Evolutionary conservation across 345 rosid species (phyloP), one percentile per base, ranked within the genome.

Genomic region (Leavenworthia alabamica): DNA sequence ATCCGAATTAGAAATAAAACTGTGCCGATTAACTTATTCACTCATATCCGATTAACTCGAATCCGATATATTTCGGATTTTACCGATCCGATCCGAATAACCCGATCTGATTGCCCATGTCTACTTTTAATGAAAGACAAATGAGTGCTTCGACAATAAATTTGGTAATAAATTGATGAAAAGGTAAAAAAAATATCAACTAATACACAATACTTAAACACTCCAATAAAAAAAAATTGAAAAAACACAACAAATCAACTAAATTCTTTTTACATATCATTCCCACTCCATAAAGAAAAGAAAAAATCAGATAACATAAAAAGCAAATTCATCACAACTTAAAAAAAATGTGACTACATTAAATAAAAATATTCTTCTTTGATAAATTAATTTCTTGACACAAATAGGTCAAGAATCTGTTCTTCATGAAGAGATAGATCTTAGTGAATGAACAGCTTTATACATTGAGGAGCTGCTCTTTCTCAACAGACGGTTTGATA

Each of bases 301-400:
- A 57, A 47, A 39, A 53, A 71, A 56, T 48, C 70, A 64, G 62
- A 64, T 56, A 56, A 56, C 70, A 56, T 19, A 44, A 62, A 46
- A 54, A 62, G 49, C 64, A 63, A 56, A 56, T 70, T 62, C 74
- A 71, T 71, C 75, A 71, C 75, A 71, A 35, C 73, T 56, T 35
- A 28, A 41, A 60, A 59, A 42, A 60, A 69, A 64, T 45, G 55
- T 49, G 55, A 67, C 28, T 41, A 43, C 49, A 71, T 71, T 17
- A 71, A 64, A 56, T 40, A 71, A 56, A 24, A 47, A 24, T 6
- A 54, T 4, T 56, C 64, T 56, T 56, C 44, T 51, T 51, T 44
- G 32, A 62, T 55, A 55, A 62, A 61, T 45, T 61, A 61, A 16
- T 62, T 12, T 63, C 70, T 48, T 48, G 75, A 63, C 64, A 48